Percentiles rank a stretch among this genome's conserved stretches.
Evolutionary conservation across 345 rosid species (phyloP).

Genomic region (Nephelium lappaceum): DNA sequence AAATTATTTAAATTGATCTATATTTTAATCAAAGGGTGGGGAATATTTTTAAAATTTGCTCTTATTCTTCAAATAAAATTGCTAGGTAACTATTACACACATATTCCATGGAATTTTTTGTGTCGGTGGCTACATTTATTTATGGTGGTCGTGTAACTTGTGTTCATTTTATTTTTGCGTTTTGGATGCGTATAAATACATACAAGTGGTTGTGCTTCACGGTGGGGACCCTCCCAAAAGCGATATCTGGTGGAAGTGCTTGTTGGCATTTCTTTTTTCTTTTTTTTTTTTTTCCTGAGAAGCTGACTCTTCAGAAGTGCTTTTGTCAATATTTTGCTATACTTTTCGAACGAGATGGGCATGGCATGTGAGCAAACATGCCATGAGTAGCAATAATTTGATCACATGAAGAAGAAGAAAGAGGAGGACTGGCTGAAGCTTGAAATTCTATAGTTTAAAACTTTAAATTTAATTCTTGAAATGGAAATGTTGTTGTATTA

Average conservation of each 20-base stretch:
- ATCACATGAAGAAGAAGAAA: not conserved
- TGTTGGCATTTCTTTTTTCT: no score
- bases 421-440: not conserved
- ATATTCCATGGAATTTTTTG: not conserved
- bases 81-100: not conserved
- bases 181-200: no score
- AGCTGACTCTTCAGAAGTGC: no score
- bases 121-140: slow-evolving; percentile 5
- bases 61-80: not conserved
- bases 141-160: not conserved
- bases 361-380: slow-evolving; percentile 9
- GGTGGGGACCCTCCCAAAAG: not conserved
- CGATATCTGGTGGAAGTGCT: not conserved
- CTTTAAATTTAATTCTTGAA: no score
- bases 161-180: not conserved
- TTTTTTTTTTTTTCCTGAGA: no score
- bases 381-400: not conserved
- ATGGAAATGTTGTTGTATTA: not conserved
- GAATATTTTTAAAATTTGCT: no score
- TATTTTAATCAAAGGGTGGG: no score
- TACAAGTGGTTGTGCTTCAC: not conserved
- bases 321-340: no score
- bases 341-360: no score
- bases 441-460: not conserved
- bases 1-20: no score